These are phyloP conservation scores for Aspergillus bertholletiae DNA, from an alignment of 495 filamentous ascomycete genomes.

Conservation along the genomic window DNA sequence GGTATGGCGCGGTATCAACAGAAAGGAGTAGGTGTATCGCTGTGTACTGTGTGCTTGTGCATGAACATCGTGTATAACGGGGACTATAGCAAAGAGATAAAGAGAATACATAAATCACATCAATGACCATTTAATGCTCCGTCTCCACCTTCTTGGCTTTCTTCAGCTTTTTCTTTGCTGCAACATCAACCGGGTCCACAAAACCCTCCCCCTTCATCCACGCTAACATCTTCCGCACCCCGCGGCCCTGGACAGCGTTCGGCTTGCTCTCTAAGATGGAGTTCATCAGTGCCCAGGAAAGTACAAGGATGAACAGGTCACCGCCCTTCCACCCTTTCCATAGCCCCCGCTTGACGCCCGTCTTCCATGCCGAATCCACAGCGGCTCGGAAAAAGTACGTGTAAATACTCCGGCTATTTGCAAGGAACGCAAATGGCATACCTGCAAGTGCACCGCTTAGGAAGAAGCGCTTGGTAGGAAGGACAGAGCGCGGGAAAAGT, in stretches of 20 bases:
- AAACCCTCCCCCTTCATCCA: constrained; percentile 72
- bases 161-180: constrained; percentile 28
- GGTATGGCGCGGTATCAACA: not conserved
- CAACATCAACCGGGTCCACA: constrained; percentile 40
- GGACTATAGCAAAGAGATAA: constrained; percentile 1
- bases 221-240: constrained; percentile 68
- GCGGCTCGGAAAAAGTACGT: constrained; percentile 69
- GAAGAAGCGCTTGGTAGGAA: constrained; percentile 85
- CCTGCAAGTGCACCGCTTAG: constrained; percentile 82
- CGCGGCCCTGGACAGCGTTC: constrained; percentile 60
- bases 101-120: not conserved
- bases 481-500: constrained; percentile 65
- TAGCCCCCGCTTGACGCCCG: constrained; percentile 77
- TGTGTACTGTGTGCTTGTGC: not conserved
- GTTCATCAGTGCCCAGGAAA: constrained; percentile 72
- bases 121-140: not conserved
- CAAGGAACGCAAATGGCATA: constrained; percentile 69
- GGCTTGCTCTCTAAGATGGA: constrained; percentile 72
- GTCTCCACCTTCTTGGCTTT: constrained; percentile 25
- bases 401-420: constrained; percentile 59
- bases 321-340: constrained; percentile 78
- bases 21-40: not conserved
- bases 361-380: constrained; percentile 83
- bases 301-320: constrained; percentile 77
- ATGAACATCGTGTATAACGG: not conserved